Conservation (phyloP, 768 basidiomycete genomes). For the Termitomyces sp. region DNA sequence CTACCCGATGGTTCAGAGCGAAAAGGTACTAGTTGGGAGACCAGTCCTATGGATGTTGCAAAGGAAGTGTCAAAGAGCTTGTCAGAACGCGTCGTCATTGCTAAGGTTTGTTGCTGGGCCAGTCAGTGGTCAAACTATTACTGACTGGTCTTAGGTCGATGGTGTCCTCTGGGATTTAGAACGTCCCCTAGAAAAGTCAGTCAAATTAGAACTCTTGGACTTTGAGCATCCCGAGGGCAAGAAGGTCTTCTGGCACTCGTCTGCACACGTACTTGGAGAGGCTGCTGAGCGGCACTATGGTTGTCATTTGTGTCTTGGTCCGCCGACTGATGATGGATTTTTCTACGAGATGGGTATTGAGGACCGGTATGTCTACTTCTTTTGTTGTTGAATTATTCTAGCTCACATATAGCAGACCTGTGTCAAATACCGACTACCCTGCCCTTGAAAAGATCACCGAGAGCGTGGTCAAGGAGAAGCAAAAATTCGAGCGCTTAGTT, state of each 20-base stretch:
- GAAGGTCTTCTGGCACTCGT: constrained; percentile 99
- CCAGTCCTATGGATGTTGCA: constrained; percentile 87
- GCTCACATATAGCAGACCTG: constrained; percentile 40
- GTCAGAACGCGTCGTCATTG: constrained; percentile 86
- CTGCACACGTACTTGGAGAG: constrained; percentile 96
- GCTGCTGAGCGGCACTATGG: constrained; percentile 95
- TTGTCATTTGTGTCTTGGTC: constrained; percentile 94
- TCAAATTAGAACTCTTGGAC: constrained; percentile 79
- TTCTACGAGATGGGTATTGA: constrained; percentile 98
- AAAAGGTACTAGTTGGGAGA: constrained; percentile 90
- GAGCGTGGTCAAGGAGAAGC: constrained; percentile 89
- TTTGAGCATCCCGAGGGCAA: constrained; percentile 96
- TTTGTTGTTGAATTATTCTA: background rate
- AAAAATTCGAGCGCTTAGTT: constrained; percentile 92
- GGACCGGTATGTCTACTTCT: constrained; percentile 46
- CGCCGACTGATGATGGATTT: constrained; percentile 97
- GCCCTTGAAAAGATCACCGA: constrained; percentile 86
- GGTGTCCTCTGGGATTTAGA: constrained; percentile 91
- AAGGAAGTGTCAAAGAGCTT: constrained; percentile 82
- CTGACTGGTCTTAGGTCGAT: constrained; percentile 52
- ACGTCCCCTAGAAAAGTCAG: constrained; percentile 83
- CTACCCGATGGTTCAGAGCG: constrained; percentile 83
- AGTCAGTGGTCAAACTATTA: background rate
- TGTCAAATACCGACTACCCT: constrained; percentile 80
- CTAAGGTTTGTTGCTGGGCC: constrained; percentile 55